Conservation (phyloP, 495 filamentous ascomycete species). For the Neurospora sp. region DNA sequence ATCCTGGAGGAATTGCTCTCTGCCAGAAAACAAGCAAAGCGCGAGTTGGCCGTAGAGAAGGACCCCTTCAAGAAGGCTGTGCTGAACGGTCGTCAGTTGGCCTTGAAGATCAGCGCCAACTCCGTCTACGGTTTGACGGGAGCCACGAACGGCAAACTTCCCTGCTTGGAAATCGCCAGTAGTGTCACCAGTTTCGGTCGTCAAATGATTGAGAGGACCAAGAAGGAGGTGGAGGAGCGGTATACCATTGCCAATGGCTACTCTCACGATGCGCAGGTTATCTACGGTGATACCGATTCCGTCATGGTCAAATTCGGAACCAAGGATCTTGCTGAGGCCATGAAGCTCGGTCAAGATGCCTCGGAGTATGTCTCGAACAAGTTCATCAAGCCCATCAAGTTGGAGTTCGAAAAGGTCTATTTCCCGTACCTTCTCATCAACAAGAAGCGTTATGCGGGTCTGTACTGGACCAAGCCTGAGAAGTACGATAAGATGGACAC, state of each 20-base stretch:
- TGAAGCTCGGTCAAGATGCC: constrained; percentile 91
- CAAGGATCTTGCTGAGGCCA: constrained; percentile 68
- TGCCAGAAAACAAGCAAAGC: constrained; percentile 88
- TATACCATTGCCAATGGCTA: constrained; percentile 95
- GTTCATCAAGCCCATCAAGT: constrained; percentile 92
- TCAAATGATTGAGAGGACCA: constrained; percentile 97
- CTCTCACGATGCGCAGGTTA: constrained; percentile 84
- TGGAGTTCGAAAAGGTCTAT: constrained; percentile 99
- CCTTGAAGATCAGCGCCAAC: constrained; percentile 94
- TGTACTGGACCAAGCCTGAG: constrained; percentile 93
- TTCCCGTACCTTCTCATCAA: constrained; percentile 98
- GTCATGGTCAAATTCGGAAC: constrained; percentile 99
- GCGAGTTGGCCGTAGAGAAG: constrained; percentile 80
- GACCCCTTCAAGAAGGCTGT: constrained; percentile 97
- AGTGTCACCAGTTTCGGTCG: constrained; percentile 93
- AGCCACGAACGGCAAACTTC: constrained; percentile 90
- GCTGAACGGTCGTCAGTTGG: constrained; percentile 91
- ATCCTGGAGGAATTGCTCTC: constrained; percentile 88
- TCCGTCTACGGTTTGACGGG: constrained; percentile 96
- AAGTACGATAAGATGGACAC: constrained; percentile 99
- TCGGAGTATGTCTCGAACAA: constrained; percentile 78
- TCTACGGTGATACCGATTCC: constrained; percentile 98
- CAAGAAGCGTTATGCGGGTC: constrained; percentile 96
- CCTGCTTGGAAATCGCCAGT: constrained; percentile 90
- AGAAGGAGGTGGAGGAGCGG: constrained; percentile 76